Base-by-base conservation (phyloP, 1,284 basidiomycete species). In the Spongiforma sp. region DNA sequence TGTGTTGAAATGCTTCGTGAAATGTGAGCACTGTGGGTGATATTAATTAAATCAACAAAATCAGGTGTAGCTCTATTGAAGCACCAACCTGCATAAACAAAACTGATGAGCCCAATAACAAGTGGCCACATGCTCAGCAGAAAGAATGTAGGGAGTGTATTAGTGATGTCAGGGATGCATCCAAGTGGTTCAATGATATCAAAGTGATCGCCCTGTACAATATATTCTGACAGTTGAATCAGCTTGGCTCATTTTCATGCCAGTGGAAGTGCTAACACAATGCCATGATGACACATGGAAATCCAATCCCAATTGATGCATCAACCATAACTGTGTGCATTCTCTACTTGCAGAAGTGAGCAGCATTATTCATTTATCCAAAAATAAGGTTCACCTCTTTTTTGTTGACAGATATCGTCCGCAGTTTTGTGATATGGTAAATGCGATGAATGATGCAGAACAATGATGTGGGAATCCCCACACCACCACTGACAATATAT, bases 381-480 rank as follows among this genome's bases (percentile, higher is more conserved):
- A 24, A 7, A 19, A 41, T 32, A 6, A 10, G 17, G 50, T 37
- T 56, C 34, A 70, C 67, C 65, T 70, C 37, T 39, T 41, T 36
- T 34, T 48, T 41, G 5, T 36, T 30, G 4, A 70, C 58, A 71
- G 68, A 55, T 72, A 54, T 72, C 46, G 56, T 79, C 71, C 48
- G 72, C 62, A 63, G 82, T 66, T 84, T 83, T 0, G 85, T 79
- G 9, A 84, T 76, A 4, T 78, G 72, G 65, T 85, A 84, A 26
- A 89, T 70, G 24, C 80, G 78, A 52, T 75, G 77, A 33, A 79
- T 79, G 48, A 88, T 80, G 69, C 84, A 86, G 1, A 86, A 72
- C 19, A 80, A 78, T 0, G 81, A 69, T 0, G 84, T 85, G 15
- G 88, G 83, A 5, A 93, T 71, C 0, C 86, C 91, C 1, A 86